Evolutionary conservation across 2,329 filamentous ascomycete species (phyloP).

Genomic region (Dactylonectria macrodidyma): DNA sequence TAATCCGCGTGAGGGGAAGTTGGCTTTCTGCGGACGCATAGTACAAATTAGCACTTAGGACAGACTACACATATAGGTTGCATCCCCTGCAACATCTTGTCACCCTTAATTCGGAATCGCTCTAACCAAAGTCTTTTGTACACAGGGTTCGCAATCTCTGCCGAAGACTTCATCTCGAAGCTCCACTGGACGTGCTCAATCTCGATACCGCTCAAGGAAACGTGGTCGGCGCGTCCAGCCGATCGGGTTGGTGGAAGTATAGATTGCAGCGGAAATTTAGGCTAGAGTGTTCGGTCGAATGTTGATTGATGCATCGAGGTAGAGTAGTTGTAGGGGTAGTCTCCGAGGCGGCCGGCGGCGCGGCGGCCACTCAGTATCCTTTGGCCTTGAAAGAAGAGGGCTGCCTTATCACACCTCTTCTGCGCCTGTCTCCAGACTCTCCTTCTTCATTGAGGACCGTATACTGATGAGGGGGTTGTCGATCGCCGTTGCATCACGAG

Average conservation of each 20-base stretch:
- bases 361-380: no score
- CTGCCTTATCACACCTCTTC: no score
- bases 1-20: neutral
- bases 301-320: neutral
- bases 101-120: constrained; percentile 1
- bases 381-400: no score
- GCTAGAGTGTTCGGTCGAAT: neutral
- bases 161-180: neutral
- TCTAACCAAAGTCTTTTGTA: neutral
- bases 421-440: no score
- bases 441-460: no score
- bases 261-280: neutral
- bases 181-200: neutral
- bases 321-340: neutral
- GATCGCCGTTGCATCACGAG: no score
- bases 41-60: neutral
- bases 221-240: neutral
- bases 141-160: neutral
- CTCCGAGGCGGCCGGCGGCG: neutral
- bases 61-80: neutral
- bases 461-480: no score
- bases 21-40: neutral
- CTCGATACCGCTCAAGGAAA: neutral
- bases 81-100: neutral
- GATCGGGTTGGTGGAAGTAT: constrained; percentile 5